Percentiles rank a stretch among this genome's conserved stretches.
Conservation (phyloP, 805 yeast genomes). For the Candida coquimbonensis region DNA sequence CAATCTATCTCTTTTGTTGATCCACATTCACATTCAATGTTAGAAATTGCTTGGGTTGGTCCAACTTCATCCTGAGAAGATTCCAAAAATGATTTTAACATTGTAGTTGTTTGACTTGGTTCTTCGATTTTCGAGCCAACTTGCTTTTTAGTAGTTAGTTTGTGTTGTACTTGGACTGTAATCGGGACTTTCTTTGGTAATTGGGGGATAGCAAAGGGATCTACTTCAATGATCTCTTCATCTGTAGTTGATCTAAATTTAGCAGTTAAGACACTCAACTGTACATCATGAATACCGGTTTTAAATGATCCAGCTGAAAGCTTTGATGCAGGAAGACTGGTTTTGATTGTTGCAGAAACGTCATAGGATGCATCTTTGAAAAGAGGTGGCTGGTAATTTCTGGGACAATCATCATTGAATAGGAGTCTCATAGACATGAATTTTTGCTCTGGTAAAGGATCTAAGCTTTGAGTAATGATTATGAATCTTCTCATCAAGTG, state of each 20-base stretch:
- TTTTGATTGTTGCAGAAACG: conserved; percentile 29
- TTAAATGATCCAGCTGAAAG: conserved; percentile 25
- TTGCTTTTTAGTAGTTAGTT: background rate
- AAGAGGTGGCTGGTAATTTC: conserved; percentile 41
- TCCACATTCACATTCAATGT: conserved; percentile 24
- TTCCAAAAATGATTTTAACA: conserved; percentile 23
- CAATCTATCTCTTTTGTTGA: conserved; percentile 16
- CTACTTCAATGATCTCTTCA: conserved; percentile 11
- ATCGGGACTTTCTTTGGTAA: background rate
- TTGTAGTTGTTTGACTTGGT: conserved; percentile 28
- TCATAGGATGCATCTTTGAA: conserved; percentile 37
- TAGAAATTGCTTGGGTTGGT: conserved; percentile 25
- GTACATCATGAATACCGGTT: conserved; percentile 27
- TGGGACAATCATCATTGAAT: conserved; percentile 42
- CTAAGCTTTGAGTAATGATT: conserved; percentile 45
- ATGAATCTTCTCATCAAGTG: conserved; percentile 45
- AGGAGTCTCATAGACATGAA: conserved; percentile 41
- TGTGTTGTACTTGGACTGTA: background rate
- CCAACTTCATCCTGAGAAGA: conserved; percentile 18
- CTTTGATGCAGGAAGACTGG: conserved; percentile 6
- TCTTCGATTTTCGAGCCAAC: conserved; percentile 2
- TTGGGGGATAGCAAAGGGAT: conserved; percentile 16
- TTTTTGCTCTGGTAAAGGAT: conserved; percentile 41
- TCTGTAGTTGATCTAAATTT: conserved; percentile 6
- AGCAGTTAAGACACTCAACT: conserved; percentile 24